These are phyloP conservation scores for Chlorella vulgaris DNA, from an alignment of 139 green algal genomes.

Conservation along the genomic window DNA sequence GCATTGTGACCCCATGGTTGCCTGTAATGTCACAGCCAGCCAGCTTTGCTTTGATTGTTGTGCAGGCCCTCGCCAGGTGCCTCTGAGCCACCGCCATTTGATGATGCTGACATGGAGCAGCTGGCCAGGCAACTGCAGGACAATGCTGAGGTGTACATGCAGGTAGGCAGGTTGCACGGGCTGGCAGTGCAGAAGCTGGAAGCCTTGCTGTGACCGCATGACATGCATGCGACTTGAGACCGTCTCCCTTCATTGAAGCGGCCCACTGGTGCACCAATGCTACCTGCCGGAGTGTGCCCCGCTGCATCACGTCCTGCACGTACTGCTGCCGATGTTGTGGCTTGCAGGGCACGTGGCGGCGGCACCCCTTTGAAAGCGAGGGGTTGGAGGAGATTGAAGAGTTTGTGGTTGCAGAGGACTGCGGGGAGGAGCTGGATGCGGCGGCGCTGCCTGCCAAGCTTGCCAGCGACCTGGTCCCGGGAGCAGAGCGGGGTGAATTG, in stretches of 20 bases:
- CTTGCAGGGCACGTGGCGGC: slow-evolving; percentile 29
- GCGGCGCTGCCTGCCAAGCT: slow-evolving; percentile 17
- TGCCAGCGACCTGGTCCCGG: neutral
- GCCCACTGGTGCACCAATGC: no score
- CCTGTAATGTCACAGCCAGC: no score
- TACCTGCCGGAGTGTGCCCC: no score
- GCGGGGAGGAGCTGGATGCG: slow-evolving; percentile 12
- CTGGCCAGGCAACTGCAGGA: neutral
- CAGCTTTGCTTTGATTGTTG: no score
- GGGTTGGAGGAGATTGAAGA: neutral
- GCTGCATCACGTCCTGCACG: neutral
- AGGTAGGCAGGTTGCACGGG: neutral
- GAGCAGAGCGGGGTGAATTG: neutral
- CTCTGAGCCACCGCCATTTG: no score
- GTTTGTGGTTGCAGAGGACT: slow-evolving; percentile 26
- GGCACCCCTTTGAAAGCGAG: neutral
- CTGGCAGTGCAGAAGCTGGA: neutral
- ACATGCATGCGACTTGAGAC: no score
- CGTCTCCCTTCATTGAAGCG: no score
- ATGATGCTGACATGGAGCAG: no score
- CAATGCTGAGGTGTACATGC: neutral
- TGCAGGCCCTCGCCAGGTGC: no score
- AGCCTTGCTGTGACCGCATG: neutral
- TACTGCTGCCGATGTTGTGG: neutral
- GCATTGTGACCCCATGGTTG: no score